Conservation (phyloP, 192 early-diverging fungal species). For the Podila clonocystis region DNA sequence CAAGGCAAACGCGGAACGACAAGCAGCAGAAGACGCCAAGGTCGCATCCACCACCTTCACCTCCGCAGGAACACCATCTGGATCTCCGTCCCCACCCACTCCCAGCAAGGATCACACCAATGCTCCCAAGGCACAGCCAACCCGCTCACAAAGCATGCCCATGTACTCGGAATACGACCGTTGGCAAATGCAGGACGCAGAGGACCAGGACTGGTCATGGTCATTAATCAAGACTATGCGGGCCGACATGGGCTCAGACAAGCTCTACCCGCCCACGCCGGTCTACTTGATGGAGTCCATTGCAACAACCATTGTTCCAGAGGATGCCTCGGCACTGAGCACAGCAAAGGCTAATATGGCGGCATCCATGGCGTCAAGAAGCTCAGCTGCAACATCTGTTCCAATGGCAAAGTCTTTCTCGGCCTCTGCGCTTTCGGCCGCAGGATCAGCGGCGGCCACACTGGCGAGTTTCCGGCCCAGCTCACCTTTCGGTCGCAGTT, state of each 20-base stretch:
- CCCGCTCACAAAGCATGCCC: conserved; percentile 39
- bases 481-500: conserved; percentile 42
- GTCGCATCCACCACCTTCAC: conserved; percentile 18
- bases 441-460: conserved; percentile 16
- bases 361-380: conserved; percentile 24
- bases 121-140: conserved; percentile 2
- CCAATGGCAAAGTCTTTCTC: conserved; percentile 26
- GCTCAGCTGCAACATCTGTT: conserved; percentile 3
- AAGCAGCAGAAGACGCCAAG: conserved; percentile 20
- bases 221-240: conserved; percentile 83
- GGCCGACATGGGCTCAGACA: conserved; percentile 86
- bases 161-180: conserved; percentile 47
- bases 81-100: background rate
- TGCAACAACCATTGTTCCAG: conserved; percentile 57
- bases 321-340: conserved; percentile 31
- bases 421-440: conserved; percentile 12
- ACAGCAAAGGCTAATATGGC: conserved; percentile 16
- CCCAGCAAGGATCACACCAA: conserved; percentile 14
- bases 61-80: background rate
- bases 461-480: conserved; percentile 22
- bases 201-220: conserved; percentile 86
- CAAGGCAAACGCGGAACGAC: conserved; percentile 20
- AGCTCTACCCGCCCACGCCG: conserved; percentile 83
- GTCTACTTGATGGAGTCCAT: conserved; percentile 71
- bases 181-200: conserved; percentile 47